Percentiles rank a stretch among this genome's conserved stretches.
These are phyloP conservation scores for Pseudoscleropodium purum DNA, from an alignment of 225 moss, liverwort and hornwort species.

Conservation along the genomic window DNA sequence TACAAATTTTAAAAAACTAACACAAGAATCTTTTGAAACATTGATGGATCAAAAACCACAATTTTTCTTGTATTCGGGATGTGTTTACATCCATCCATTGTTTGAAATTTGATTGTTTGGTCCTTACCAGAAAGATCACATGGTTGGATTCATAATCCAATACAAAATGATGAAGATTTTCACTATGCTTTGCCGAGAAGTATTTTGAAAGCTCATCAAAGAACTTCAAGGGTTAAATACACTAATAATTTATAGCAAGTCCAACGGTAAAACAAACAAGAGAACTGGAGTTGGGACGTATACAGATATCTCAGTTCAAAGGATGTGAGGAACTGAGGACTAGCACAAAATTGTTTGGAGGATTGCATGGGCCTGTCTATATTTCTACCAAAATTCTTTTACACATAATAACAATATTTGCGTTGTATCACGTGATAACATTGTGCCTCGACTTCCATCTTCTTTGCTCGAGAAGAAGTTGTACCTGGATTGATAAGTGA, in stretches of 20 bases:
- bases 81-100: too few relatives aligned
- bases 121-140: too few relatives aligned
- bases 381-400: neutral
- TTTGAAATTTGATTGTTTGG: too few relatives aligned
- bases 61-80: rapidly evolving
- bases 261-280: neutral
- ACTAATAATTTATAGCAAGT: neutral
- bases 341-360: neutral
- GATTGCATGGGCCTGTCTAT: neutral
- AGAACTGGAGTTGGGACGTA: too few relatives aligned
- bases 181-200: neutral
- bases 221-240: neutral
- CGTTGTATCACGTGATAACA: neutral
- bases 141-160: too few relatives aligned
- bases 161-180: neutral
- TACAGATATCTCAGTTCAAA: neutral
- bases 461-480: neutral
- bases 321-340: neutral
- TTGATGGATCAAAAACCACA: too few relatives aligned
- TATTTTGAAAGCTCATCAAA: neutral
- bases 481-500: too few relatives aligned
- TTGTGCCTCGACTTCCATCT: neutral
- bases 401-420: neutral
- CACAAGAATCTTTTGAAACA: too few relatives aligned
- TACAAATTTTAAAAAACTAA: too few relatives aligned